Evolutionary conservation across 2,329 filamentous ascomycete genomes (phyloP).

Genomic region (Aspergillus caelatus): DNA sequence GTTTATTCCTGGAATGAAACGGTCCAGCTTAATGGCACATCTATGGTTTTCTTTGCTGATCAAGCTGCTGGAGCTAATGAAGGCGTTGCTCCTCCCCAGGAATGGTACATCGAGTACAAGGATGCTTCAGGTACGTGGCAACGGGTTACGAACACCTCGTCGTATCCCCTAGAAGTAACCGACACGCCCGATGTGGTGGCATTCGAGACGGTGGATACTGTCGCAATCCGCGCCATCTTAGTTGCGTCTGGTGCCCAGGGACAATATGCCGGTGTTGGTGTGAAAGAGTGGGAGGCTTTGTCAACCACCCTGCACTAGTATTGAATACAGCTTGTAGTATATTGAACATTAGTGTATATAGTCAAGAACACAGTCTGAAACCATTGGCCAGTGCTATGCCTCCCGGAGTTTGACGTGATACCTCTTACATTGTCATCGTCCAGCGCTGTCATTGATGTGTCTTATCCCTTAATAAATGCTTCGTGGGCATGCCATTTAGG

Average conservation of each 20-base stretch:
- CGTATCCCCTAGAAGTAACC: conserved; percentile 3
- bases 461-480: not conserved
- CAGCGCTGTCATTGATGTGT: not conserved
- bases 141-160: not conserved
- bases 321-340: not conserved
- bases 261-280: conserved; percentile 6
- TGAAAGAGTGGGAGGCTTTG: conserved; percentile 10
- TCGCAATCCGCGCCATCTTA: conserved; percentile 1
- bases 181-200: not conserved
- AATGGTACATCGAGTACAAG: conserved; percentile 8
- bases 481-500: not conserved
- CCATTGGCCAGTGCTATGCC: not conserved
- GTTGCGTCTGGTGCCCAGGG: not conserved
- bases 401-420: no score
- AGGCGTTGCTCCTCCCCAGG: not conserved
- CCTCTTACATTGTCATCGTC: not conserved
- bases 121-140: not conserved
- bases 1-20: conserved; percentile 6
- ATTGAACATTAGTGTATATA: not conserved
- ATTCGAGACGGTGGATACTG: not conserved
- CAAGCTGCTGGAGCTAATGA: conserved; percentile 1
- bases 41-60: conserved; percentile 5
- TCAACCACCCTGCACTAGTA: not conserved
- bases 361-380: not conserved
- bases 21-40: conserved; percentile 3